A percentile compares a stretch with the other conserved stretches of the same genome.
Evolutionary conservation across 2,329 filamentous ascomycete genomes (phyloP).

Genomic region (Fusarium liriodendri): DNA sequence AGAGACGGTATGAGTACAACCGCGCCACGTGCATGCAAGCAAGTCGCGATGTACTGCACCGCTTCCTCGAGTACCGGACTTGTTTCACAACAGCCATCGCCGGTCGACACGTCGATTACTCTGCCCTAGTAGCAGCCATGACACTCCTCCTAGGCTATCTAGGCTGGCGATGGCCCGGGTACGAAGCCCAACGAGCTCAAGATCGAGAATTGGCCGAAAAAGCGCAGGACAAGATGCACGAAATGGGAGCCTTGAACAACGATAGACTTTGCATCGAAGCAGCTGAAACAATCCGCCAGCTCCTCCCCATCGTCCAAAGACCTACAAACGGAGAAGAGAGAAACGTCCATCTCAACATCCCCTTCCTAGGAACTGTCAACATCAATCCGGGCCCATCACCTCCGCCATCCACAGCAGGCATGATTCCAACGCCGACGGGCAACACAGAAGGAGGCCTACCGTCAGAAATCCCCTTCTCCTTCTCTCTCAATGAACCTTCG

Average conservation of each 20-base stretch:
- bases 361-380: slow-evolving; percentile 60
- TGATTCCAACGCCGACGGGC: slow-evolving; percentile 20
- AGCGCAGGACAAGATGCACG: slow-evolving; percentile 51
- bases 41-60: slow-evolving; percentile 61
- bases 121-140: slow-evolving; percentile 62
- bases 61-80: slow-evolving; percentile 60
- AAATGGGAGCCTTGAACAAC: slow-evolving; percentile 51
- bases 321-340: slow-evolving; percentile 31
- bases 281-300: slow-evolving; percentile 55
- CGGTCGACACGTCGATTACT: slow-evolving; percentile 62
- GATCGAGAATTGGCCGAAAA: slow-evolving; percentile 54
- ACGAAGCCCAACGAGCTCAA: slow-evolving; percentile 31
- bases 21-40: slow-evolving; percentile 57
- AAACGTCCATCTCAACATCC: slow-evolving; percentile 55
- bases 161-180: slow-evolving; percentile 47
- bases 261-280: slow-evolving; percentile 57
- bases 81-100: slow-evolving; percentile 31
- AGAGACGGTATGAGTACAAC: slow-evolving; percentile 60
- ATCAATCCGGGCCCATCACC: slow-evolving; percentile 47
- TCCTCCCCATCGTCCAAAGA: slow-evolving; percentile 55
- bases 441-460: slow-evolving; percentile 8
- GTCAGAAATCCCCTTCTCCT: slow-evolving; percentile 18
- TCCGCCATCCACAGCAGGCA: slow-evolving; percentile 17
- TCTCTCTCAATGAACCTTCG: not conserved
- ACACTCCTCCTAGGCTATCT: slow-evolving; percentile 64